Base-by-base conservation (phyloP, 768 basidiomycete species). In the Lepiota brunneoincarnata region DNA sequence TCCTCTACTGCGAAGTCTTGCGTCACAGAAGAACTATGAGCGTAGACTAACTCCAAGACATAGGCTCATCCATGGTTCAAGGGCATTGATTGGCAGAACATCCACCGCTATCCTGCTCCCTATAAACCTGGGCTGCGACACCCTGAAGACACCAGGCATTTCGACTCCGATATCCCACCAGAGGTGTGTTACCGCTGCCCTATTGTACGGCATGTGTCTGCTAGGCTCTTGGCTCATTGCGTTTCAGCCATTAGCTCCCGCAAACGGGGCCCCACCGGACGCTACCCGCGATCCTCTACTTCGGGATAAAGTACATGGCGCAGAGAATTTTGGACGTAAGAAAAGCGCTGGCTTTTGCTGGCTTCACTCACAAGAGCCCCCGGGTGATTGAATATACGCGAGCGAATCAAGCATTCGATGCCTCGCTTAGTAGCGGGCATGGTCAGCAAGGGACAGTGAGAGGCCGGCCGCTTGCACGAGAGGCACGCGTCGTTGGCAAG, bases 91-190 rank as follows among this genome's bases (percentile, higher is more conserved):
- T 98, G 89, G 88, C 74, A 78, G 42, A 89, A 88, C 63, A 87
- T 98, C 35, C 93, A 94, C 68, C 78, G 78, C 47, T 86, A 86
- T 65, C 77, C 82, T 50, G 90, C 95, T 10, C 95, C 95, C 14
- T 98, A 95, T 76, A 84, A 82, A 56, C 97, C 96, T 26, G 86
- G 93, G 58, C 80, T 99, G 55, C 74, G 67, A 26, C 75, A 83
- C 59, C 87, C 90, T 23, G 91, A 88, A 63, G 94, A 98, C 68
- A 98, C 96, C 14, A 80, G 84, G 57, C 95, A 99, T 70, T 98
- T 99, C 59, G 95, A 98, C 69, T 84, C 88, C 49, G 93, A 96
- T 69, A 98, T 97, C 63, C 91, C 91, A 18, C 75, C 89, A 35
- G 91, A 95, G 84, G 93, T 93, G 72, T 65, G 68, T 71, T 63